These are phyloP conservation scores for Lophium mytilinum DNA, from an alignment of 495 filamentous ascomycete genomes.

Conservation along the genomic window DNA sequence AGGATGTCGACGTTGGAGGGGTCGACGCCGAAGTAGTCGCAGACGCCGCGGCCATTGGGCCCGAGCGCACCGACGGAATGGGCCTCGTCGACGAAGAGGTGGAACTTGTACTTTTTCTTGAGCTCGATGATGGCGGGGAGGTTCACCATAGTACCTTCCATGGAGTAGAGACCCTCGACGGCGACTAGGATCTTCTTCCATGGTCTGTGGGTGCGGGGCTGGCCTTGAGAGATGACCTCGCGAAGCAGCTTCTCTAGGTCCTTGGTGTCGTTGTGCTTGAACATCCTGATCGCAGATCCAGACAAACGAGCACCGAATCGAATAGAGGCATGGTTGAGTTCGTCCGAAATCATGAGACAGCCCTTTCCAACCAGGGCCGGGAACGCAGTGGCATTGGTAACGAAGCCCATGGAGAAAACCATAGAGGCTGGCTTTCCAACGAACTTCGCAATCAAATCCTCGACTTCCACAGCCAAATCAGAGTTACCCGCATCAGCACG, in stretches of 20 bases:
- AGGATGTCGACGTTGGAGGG: conserved; percentile 84
- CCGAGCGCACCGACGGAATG: conserved; percentile 94
- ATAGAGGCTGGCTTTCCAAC: conserved; percentile 89
- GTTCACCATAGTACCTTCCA: conserved; percentile 98
- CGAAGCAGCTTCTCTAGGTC: conserved; percentile 78
- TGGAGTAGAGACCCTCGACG: conserved; percentile 95
- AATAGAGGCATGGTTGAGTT: conserved; percentile 95
- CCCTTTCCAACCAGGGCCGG: conserved; percentile 86
- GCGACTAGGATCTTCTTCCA: conserved; percentile 99
- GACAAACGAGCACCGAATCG: conserved; percentile 90
- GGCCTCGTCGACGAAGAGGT: conserved; percentile 91
- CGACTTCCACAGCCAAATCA: conserved; percentile 80
- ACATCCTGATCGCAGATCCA: conserved; percentile 87
- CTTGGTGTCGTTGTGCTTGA: conserved; percentile 93
- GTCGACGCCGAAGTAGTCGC: conserved; percentile 92
- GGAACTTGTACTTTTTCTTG: conserved; percentile 93
- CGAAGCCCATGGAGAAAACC: conserved; percentile 98
- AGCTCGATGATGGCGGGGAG: conserved; percentile 76
- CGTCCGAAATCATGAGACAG: conserved; percentile 88
- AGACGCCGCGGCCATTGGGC: conserved; percentile 80
- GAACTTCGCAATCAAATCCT: conserved; percentile 80
- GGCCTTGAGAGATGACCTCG: conserved; percentile 89
- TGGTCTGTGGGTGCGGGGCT: conserved; percentile 90
- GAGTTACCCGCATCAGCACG: conserved; percentile 78
- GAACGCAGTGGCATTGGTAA: conserved; percentile 86